These are phyloP conservation scores for Blastocladiella britannica DNA, from an alignment of 192 early-diverging fungal genomes.

Conservation along the genomic window DNA sequence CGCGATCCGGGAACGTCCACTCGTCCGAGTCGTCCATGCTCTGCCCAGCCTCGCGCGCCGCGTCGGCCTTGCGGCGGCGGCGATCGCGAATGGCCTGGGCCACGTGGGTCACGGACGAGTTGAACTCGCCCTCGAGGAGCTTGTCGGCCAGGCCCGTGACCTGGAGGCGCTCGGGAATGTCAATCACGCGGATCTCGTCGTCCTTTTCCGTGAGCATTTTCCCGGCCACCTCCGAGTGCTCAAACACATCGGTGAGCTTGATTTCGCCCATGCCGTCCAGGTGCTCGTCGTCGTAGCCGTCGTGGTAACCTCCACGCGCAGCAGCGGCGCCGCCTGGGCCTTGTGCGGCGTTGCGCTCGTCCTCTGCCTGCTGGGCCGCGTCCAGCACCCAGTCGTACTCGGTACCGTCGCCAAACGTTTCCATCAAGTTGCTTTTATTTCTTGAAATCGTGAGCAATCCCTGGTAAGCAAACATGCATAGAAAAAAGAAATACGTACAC, in stretches of 20 bases:
- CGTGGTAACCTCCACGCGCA: conserved; percentile 9
- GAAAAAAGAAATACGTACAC: not conserved
- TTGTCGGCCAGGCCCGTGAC: too few relatives aligned
- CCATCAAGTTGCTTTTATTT: conserved; percentile 53
- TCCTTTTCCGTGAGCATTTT: conserved; percentile 82
- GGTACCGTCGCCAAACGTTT: conserved; percentile 82
- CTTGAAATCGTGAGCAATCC: conserved; percentile 9
- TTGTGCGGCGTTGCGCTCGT: conserved; percentile 9
- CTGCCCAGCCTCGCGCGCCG: conserved; percentile 4
- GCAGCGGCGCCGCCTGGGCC: conserved; percentile 2
- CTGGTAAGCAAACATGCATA: conserved; percentile 1
- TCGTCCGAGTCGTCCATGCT: too few relatives aligned
- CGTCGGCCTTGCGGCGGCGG: not conserved
- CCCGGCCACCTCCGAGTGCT: conserved; percentile 68
- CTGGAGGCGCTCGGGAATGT: conserved; percentile 86
- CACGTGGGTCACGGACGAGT: too few relatives aligned
- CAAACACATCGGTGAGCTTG: conserved; percentile 36
- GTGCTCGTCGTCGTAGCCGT: conserved; percentile 8
- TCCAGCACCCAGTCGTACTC: conserved; percentile 58
- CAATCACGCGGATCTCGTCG: conserved; percentile 62
- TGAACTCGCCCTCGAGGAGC: too few relatives aligned
- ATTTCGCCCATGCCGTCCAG: conserved; percentile 7
- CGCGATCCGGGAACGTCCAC: too few relatives aligned
- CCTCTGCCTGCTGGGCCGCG: conserved; percentile 33
- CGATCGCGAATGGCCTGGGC: conserved; percentile 6